Conservation (phyloP, 148 eudicot species). For the Chenopodium quinoa region DNA sequence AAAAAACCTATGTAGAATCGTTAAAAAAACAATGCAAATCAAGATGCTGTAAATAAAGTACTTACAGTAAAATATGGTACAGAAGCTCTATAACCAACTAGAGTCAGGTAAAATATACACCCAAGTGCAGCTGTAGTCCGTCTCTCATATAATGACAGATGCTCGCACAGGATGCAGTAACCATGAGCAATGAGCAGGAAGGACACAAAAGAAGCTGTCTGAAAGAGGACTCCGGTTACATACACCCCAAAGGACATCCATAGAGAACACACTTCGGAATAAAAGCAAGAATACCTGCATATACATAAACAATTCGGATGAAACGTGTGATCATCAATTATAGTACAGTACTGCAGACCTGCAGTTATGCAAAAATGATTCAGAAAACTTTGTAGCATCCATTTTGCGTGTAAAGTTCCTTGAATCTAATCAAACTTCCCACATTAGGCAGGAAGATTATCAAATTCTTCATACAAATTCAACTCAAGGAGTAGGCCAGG, state of each 20-base stretch:
- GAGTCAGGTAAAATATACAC: constrained; percentile 80
- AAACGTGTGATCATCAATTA: background rate
- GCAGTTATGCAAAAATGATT: too few species aligned
- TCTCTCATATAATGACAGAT: constrained; percentile 65
- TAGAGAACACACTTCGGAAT: constrained; percentile 72
- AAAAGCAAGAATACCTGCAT: constrained; percentile 82
- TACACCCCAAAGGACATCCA: constrained; percentile 98
- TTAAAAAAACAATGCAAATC: background rate
- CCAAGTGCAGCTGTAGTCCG: constrained; percentile 75
- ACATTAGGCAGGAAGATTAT: background rate
- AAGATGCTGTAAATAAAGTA: background rate
- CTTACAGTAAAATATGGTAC: constrained; percentile 92
- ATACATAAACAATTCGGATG: constrained; percentile 12
- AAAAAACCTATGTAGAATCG: background rate
- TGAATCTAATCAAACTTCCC: background rate
- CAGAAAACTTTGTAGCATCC: background rate
- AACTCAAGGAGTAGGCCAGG: background rate
- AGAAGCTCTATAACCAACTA: constrained; percentile 89
- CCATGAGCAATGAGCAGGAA: constrained; percentile 87
- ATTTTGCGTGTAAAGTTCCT: background rate
- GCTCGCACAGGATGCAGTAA: constrained; percentile 92
- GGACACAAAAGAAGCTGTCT: constrained; percentile 83
- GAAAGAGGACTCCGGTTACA: constrained; percentile 79
- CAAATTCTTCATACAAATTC: background rate
- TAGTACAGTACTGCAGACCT: background rate